Evolutionary conservation across 306 rosid genomes (phyloP).

Genomic region (Macrotyloma uniflorum): DNA sequence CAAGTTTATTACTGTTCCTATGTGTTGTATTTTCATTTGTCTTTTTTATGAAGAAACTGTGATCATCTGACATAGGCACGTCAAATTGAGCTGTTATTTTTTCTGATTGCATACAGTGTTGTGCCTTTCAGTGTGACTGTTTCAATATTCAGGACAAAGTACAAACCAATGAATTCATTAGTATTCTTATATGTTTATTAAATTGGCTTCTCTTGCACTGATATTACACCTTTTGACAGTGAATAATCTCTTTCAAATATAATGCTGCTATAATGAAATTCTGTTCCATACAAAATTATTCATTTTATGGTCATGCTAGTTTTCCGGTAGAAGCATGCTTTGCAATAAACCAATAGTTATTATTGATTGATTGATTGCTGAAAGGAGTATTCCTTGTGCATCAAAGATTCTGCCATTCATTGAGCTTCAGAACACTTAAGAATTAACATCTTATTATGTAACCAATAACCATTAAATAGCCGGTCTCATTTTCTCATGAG

Average conservation of each 20-base stretch:
- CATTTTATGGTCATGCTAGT: not conserved
- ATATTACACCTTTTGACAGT: not conserved
- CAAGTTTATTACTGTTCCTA: conserved; percentile 2
- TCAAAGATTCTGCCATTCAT: not conserved
- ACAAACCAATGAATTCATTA: not conserved
- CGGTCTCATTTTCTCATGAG: not conserved
- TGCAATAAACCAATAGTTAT: not conserved
- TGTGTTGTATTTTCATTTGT: not conserved
- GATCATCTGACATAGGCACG: not conserved
- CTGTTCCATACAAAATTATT: not conserved
- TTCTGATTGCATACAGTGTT: not conserved
- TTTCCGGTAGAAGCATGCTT: not conserved
- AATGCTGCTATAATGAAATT: not conserved
- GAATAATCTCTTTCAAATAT: not conserved
- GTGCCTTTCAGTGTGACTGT: not conserved
- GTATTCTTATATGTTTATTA: not conserved
- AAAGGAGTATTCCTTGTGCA: not conserved
- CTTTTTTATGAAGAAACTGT: not conserved
- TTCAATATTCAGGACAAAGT: not conserved
- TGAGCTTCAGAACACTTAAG: not conserved
- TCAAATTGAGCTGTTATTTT: conserved; percentile 8
- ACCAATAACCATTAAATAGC: not conserved
- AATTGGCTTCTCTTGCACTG: not conserved
- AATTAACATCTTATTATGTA: not conserved
- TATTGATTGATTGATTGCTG: conserved; percentile 4